Evolutionary conservation across 2,329 filamentous ascomycete species (phyloP), one percentile per base, ranked within the genome.

Genomic region (Samsoniella hepiali): DNA sequence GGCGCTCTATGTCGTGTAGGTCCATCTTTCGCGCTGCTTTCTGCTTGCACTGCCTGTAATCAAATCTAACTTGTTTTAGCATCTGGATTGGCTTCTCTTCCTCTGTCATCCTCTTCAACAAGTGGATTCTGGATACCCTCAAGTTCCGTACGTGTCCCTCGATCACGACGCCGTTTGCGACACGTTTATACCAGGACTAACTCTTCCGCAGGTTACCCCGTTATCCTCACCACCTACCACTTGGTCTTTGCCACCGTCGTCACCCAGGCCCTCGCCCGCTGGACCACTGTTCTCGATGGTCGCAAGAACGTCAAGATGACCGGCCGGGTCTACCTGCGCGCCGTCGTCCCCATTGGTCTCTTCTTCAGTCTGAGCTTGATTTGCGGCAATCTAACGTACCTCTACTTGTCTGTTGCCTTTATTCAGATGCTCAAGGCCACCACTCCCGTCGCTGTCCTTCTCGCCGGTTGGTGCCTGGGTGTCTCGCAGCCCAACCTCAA

Each of bases 401-500:
- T 97, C 62, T 97, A 97, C 78, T 86, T 98, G 65, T 95, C 90
- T 69, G 94, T 98, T 65, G 91, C 94, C 65, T 98, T 98, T 78
- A 98, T 98, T 72, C 94, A 98, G 83, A 98, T 98, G 94, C 88
- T 98, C 77, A 98, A 98, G 90, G 95, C 95, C 68, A 97, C 93
- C 51, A 98, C 91, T 34, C 95, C 95, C 17, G 93, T 98, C 65
- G 93, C 93, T 60, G 93, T 98, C 59, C 87, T 99, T 44, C 79
- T 98, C 69, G 90, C 91, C 47, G 91, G 92, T 68, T 98, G 95
- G 94, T 82, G 84, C 59, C 88, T 98, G 72, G 91, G 93, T 64
- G 87, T 97, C 58, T 87, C 91, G 13, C 87, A 91, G 66, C 91
- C 92, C 60, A 96, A 93, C 79, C 75, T 95, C 69, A 94, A 88